Conservation (phyloP, 169 alveolate genomes). For the Eimeria necatrix region DNA sequence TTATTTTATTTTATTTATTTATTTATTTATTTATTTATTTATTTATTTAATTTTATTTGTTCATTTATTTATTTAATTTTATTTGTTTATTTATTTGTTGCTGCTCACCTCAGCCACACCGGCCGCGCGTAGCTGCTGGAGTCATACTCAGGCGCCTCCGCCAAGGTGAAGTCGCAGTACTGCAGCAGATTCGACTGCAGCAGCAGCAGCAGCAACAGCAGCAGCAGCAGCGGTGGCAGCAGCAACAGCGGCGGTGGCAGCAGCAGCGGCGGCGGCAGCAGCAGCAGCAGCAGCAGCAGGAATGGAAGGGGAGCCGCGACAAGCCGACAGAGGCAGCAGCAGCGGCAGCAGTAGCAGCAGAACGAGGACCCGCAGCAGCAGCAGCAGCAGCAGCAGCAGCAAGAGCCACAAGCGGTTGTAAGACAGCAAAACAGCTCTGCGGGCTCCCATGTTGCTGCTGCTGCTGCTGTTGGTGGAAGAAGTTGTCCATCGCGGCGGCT, state of each 20-base stretch:
- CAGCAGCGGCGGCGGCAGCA: neutral
- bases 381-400: slow-evolving; percentile 60
- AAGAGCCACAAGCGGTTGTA: neutral
- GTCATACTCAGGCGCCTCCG: slow-evolving; percentile 48
- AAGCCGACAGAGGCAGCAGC: neutral
- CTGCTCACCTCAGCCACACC: slow-evolving; percentile 42
- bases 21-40: no score
- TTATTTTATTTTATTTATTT: no score
- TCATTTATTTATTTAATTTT: neutral
- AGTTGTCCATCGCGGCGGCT: neutral
- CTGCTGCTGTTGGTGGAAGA: slow-evolving; percentile 2
- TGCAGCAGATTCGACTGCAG: slow-evolving; percentile 69
- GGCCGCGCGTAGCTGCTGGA: neutral
- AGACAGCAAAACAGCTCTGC: neutral
- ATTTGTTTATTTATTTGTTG: neutral
- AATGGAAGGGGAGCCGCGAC: neutral
- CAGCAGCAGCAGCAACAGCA: slow-evolving; percentile 63
- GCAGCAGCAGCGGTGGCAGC: neutral
- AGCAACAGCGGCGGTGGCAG: neutral
- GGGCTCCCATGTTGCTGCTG: slow-evolving; percentile 29
- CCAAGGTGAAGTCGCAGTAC: slow-evolving; percentile 80
- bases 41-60: no score
- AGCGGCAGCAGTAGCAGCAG: neutral
- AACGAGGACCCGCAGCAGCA: neutral
- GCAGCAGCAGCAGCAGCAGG: slow-evolving; percentile 31